Percentiles rank a stretch among this genome's conserved stretches.
Evolutionary conservation across 1,284 basidiomycete genomes (phyloP).

Genomic region (Heterobasidion parviporum): DNA sequence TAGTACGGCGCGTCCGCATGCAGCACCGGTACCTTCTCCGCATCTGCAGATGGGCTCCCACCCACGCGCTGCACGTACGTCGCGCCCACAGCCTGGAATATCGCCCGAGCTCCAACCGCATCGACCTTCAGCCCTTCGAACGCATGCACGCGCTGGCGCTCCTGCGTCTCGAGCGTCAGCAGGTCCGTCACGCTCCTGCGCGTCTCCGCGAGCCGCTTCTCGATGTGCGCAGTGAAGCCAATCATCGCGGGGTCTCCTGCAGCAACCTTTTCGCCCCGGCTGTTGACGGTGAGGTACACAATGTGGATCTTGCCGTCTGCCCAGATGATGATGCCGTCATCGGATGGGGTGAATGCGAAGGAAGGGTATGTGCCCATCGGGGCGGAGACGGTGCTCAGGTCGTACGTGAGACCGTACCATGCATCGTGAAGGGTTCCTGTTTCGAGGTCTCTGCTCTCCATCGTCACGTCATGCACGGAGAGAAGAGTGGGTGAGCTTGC

Average conservation of each 20-base stretch:
- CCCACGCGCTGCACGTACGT: constrained; percentile 42
- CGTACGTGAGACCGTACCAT: constrained; percentile 66
- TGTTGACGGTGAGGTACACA: constrained; percentile 45
- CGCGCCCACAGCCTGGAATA: constrained; percentile 48
- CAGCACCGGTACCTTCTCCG: constrained; percentile 38
- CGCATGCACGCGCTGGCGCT: constrained; percentile 9
- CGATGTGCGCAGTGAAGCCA: constrained; percentile 51
- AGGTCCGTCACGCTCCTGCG: constrained; percentile 37
- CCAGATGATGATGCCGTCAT: constrained; percentile 63
- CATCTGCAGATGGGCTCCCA: constrained; percentile 13
- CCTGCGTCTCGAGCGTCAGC: constrained; percentile 40
- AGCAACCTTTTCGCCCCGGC: constrained; percentile 38
- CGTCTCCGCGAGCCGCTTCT: constrained; percentile 56
- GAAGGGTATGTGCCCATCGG: constrained; percentile 73
- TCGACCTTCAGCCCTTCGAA: constrained; percentile 24
- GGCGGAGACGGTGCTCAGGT: constrained; percentile 51
- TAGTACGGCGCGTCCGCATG: constrained; percentile 47
- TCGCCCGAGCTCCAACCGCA: constrained; percentile 36
- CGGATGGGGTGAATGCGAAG: constrained; percentile 55
- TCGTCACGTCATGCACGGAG: neutral
- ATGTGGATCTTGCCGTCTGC: constrained; percentile 59
- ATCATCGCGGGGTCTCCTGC: constrained; percentile 38
- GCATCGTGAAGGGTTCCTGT: constrained; percentile 56
- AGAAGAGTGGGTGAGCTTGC: constrained; percentile 10
- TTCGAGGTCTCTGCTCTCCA: constrained; percentile 43